Base-by-base conservation (phyloP, 2,329 filamentous ascomycete genomes). In the Coniochaeta hoffmannii region DNA sequence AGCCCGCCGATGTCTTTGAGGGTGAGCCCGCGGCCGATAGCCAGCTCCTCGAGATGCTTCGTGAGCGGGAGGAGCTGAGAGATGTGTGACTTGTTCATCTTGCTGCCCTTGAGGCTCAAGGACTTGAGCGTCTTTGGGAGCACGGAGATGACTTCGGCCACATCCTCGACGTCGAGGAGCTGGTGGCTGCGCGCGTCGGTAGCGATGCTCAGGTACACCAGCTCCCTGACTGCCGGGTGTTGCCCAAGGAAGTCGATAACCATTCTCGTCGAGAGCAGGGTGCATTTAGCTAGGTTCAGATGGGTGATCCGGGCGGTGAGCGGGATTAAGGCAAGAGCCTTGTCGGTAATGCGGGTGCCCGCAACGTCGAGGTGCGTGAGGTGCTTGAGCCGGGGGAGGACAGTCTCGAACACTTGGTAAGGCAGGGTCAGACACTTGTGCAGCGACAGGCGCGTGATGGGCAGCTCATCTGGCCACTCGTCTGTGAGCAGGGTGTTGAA, bases 331-430 rank as follows among this genome's bases (percentile, higher is more conserved):
- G 80, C 74, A 15, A 94, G 76, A 4, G 89, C 88, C 24, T 77
- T 73, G 67, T 90, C 82, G 32, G 85, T 91, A 63, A 94, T 83
- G 61, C 86, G 82, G 1, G 89, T 92, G 61, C 88, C 87, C 10
- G 87, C 83, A n/a, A 92, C 77, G 65, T 94, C 89, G 35, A 94
- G 80, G 66, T 92, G 88, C 1, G 89, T 93, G 54, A 91, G 73
- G 55, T 80, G 76, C 26, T 75, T 68, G 50, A 93, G 75, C n/a
- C 83, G 82, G n/a, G 89, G 87, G 11, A 94, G 75, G 15, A 93
- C 73, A 2, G 74, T 76, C 63, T 89, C 85, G 64, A 89, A 90
- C 46, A 87, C 79, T 0, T 77, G 71, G 1, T 86, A 74, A 2
- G 87, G 81, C 4, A 94, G 76, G 52, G 82, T 87, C 59, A 86